Evolutionary conservation across 2,329 filamentous ascomycete species (phyloP), one percentile per base, ranked within the genome.

Genomic region (Onygenales sp.): DNA sequence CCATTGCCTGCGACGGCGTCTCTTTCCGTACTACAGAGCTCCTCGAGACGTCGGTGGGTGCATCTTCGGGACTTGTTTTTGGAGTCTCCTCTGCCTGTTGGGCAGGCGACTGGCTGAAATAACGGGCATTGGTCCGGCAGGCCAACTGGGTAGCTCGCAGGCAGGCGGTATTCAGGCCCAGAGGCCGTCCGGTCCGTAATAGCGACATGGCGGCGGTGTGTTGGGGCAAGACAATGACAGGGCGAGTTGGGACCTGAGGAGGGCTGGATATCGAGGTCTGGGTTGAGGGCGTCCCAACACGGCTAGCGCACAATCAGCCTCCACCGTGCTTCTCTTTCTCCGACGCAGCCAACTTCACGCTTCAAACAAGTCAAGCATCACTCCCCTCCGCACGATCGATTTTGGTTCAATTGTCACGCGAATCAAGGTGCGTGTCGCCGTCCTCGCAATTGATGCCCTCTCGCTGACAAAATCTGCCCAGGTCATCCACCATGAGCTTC

Each of bases 401-500:
- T 61, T 60, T 54, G 58, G 58, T 65, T 61, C 62, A 65, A 60
- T 65, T 63, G 64, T 61, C 60, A 56, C 54, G 59, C 60, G 60
- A 63, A 63, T 60, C 60, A 63, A 66, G 59, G 67, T 69, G 62
- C 17, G 36, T 21, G 46, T 31, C 9, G 10, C n/a, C 7, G 35
- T 6, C 35, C 10, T 27, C 9, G 11, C 35, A 41, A 7, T 31
- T 39, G 5, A 10, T 14, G 4, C 14, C 32, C 35, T 39, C 7
- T n/a, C 36, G 14, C 5, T 14, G 14, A 35, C 41, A n/a, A 49
- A 41, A 32, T 49, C 21, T 65, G 17, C 52, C 31, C 50, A 69
- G 65, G 62, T 61, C 60, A 59, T 65, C 72, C 81, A 89, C 78
- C 76, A 96, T 95, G 91, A 95, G 89, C 82, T 93, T 85, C 83